These are phyloP conservation scores for Apiotrichum gamsii DNA, from an alignment of 1,284 basidiomycete species.

Conservation along the genomic window DNA sequence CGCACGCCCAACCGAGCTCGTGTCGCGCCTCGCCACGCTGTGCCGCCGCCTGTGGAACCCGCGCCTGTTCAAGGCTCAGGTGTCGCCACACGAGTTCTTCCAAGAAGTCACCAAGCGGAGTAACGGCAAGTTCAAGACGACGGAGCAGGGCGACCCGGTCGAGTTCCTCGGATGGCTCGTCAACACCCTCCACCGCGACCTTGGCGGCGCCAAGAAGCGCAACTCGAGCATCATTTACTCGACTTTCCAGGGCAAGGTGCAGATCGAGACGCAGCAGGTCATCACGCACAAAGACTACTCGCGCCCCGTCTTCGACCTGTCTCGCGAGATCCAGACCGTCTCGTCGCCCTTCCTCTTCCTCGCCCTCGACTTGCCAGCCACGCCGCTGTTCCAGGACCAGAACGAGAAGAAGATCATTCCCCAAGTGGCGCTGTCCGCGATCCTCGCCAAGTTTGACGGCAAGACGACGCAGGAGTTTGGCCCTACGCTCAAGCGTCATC, in stretches of 20 bases:
- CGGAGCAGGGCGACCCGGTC: constrained; percentile 89
- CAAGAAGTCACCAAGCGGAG: constrained; percentile 90
- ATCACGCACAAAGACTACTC: constrained; percentile 68
- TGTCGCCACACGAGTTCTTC: constrained; percentile 94
- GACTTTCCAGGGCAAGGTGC: constrained; percentile 89
- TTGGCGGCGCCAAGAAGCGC: constrained; percentile 80
- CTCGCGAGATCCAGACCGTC: constrained; percentile 79
- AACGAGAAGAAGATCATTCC: constrained; percentile 98
- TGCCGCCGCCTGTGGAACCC: constrained; percentile 96
- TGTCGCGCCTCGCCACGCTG: constrained; percentile 76
- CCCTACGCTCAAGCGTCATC: constrained; percentile 80
- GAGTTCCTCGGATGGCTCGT: constrained; percentile 96
- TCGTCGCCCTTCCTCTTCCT: constrained; percentile 91
- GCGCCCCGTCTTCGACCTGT: constrained; percentile 83
- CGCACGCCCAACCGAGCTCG: constrained; percentile 58
- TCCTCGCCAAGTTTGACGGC: constrained; percentile 96
- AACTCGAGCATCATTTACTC: constrained; percentile 86
- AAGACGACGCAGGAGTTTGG: constrained; percentile 75
- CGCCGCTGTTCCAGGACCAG: constrained; percentile 90
- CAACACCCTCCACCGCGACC: constrained; percentile 83
- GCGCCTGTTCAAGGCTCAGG: constrained; percentile 91
- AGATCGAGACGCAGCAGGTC: constrained; percentile 89
- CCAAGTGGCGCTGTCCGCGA: constrained; percentile 83
- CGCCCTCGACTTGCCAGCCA: constrained; percentile 89
- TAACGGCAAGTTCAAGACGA: constrained; percentile 80